Evolutionary conservation across 768 basidiomycete genomes (phyloP), one percentile per base, ranked within the genome.

Genomic region (Amanita exitialis): DNA sequence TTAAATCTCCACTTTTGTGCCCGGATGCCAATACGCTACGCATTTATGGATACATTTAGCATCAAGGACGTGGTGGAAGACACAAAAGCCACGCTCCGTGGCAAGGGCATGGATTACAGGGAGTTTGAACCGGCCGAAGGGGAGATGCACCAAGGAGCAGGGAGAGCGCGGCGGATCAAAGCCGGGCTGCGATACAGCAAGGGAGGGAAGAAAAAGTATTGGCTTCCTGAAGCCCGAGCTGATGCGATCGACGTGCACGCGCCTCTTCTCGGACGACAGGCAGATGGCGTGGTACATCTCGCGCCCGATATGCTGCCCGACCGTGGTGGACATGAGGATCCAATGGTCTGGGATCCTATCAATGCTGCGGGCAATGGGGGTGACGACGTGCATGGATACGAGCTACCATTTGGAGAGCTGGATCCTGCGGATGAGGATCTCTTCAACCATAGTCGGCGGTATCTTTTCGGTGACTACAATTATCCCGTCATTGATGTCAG

Each of bases 111-210:
- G 78, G 89, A 90, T 52, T 99, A 99, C 66, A 84, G 92, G 44
- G 88, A 89, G 50, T 99, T 95, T 62, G 96, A 99, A 62, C 95
- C 96, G 2, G 90, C 87, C 36, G 94, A 96, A 62, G 94, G 93
- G 1, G 80, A 79, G 54, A 83, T 98, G 65, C 95, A 99, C 60
- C 82, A 91, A 54, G 96, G 95, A 34, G 75, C 75, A 1, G 94
- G 89, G 0, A 74, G 94, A 30, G 91, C 91, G 47, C 74, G 84
- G 34, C 76, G 96, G 2, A 95, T 98, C 51, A 75, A 84, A 38
- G 96, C 96, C 0, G 96, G 96, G 1, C 71, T 99, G 34, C 77
- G 96, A 20, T 99, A 99, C 61, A 81, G 82, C 43, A 79, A 85
- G 49, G 92, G 92, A n/a, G 96, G 95, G 1, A 79, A 82, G 62